Evolutionary conservation across 257 asterid species (phyloP).

Genomic region (Plectranthus barbatus): DNA sequence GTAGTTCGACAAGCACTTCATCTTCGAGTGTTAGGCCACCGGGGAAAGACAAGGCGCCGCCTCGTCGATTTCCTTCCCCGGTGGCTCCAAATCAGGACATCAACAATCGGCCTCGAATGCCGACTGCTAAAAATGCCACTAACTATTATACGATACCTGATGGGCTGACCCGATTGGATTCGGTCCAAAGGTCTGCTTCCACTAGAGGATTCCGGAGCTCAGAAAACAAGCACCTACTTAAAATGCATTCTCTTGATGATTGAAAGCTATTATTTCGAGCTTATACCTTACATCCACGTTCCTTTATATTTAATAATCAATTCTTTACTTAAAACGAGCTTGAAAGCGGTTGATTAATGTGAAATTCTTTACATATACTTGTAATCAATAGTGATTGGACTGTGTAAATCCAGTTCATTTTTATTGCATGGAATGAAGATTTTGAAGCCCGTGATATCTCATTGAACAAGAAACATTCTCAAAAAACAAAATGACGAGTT

Average conservation of each 20-base stretch:
- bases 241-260: conserved; percentile 28
- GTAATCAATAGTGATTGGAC: background rate
- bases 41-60: conserved; percentile 15
- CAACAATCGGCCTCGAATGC: conserved; percentile 40
- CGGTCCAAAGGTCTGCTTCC: conserved; percentile 49
- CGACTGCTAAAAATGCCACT: conserved; percentile 6
- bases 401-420: background rate
- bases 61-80: conserved; percentile 18
- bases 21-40: conserved; percentile 36
- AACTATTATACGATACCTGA: conserved; percentile 15
- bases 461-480: background rate
- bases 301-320: background rate
- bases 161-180: conserved; percentile 23
- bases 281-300: background rate
- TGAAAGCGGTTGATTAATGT: background rate
- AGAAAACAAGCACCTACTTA: conserved; percentile 26
- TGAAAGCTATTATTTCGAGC: conserved; percentile 4
- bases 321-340: background rate
- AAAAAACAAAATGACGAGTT: background rate
- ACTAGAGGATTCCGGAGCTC: conserved; percentile 35
- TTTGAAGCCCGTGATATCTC: conserved; percentile 1
- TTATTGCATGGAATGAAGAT: background rate
- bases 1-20: conserved; percentile 48
- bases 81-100: background rate
- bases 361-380: background rate